These are phyloP conservation scores for Lactuca sativa DNA, from an alignment of 129 eudicot genomes.

Conservation along the genomic window DNA sequence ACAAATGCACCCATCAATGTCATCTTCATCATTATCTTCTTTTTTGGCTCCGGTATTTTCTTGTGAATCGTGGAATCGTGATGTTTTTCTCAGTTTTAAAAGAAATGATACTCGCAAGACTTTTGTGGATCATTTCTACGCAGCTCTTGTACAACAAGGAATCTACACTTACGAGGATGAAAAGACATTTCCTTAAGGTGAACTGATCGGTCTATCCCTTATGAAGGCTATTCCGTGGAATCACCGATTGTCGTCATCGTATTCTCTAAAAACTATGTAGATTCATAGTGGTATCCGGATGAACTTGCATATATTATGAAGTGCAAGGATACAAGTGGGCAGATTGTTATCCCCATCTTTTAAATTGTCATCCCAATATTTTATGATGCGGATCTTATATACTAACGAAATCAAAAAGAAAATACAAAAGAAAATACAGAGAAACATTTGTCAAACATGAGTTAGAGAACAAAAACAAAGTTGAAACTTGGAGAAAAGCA, in stretches of 20 bases:
- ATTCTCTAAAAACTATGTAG: not conserved
- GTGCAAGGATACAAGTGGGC: not conserved
- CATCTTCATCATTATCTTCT: too few relatives aligned
- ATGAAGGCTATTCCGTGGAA: not conserved
- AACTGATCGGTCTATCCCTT: not conserved
- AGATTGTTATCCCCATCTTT: not conserved
- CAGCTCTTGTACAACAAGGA: not conserved
- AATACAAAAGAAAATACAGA: not conserved
- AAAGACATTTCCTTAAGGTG: not conserved
- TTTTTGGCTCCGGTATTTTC: too few relatives aligned
- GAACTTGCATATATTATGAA: not conserved
- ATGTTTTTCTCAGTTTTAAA: not conserved
- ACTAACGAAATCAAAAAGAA: not conserved
- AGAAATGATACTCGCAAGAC: not conserved
- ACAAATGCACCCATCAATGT: too few relatives aligned
- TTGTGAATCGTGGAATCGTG: not conserved
- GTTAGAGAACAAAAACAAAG: not conserved
- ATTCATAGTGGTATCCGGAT: not conserved
- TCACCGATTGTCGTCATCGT: not conserved
- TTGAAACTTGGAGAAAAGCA: not conserved
- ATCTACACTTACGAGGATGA: not conserved
- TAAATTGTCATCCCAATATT: too few relatives aligned
- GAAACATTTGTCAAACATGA: too few relatives aligned
- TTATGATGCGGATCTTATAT: not conserved
- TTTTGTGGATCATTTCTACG: not conserved